Base-by-base conservation (phyloP, 768 basidiomycete genomes). In the Sistotremastrum niveocremeum region DNA sequence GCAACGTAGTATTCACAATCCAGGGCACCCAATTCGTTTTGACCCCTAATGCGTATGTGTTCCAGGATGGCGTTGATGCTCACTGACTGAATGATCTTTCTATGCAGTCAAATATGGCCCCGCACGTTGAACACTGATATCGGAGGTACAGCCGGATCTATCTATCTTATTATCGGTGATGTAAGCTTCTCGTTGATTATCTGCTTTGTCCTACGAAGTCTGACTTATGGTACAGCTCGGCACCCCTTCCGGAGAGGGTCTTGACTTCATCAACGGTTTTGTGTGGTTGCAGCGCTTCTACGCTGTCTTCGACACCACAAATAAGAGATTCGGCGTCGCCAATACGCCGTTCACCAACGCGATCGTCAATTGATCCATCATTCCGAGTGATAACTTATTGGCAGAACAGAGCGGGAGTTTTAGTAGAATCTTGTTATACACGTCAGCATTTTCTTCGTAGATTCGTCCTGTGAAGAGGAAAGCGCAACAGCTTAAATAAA, bases 321-420 rank as follows among this genome's bases (percentile, higher is more conserved):
- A 70, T 50, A 42, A 41, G 20, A 63, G 47, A 6, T 56, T 71
- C 11, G 72, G 71, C 8, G 60, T 73, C 41, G 71, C 71, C 1
- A 56, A 41, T 35, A 69, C 69, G 0, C 0, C 35, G 0, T 59
- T 65, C 49, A 72, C 70, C 4, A 48, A 45, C 38, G 55, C 62
- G 3, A 59, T 56, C 10, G 55, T 54, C n/a, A 63, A 65, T 34
- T 54, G 20, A 20, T 1, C 20, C 20, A 20, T 20, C n/a, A n/a
- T 20, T 20, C 2, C 2, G 20, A 20, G 2, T 1, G 20, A 20
- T 20, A 20, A 20, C 20, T 20, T 20, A 20, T 20, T 20, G 20
- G 20, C 2, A 20, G 20, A 20, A 20, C 2, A 20, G 20, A 20
- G 20, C 20, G n/a, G n/a, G n/a, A n/a, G n/a, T n/a, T n/a, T n/a